Percentiles rank a stretch among this genome's conserved stretches.
phyloP scores from a whole-genome alignment of 2,329 filamentous ascomycete species.

The Aspergillus transmontanensis region DNA sequence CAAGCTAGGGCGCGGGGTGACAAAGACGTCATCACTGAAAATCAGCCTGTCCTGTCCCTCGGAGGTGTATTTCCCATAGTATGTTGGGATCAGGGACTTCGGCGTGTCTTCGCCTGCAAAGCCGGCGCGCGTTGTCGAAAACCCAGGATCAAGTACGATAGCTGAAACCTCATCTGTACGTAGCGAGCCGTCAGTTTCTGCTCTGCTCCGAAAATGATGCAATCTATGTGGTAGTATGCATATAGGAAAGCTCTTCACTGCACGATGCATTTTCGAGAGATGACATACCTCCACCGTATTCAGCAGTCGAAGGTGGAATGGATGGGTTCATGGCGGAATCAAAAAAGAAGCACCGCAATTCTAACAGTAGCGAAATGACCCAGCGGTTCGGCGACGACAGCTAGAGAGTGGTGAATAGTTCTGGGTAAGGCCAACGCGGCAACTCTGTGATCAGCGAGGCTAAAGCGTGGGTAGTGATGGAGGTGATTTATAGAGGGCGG shows the following conservation, averaged over 20 bases:
- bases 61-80: conserved; percentile 69
- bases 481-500: neutral
- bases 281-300: conserved; percentile 53
- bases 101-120: conserved; percentile 98
- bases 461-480: neutral
- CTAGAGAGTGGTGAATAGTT: neutral
- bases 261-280: conserved; percentile 4
- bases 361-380: neutral
- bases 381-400: neutral
- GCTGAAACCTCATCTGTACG: conserved; percentile 89
- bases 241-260: neutral
- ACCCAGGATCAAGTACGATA: conserved; percentile 93
- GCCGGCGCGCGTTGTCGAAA: conserved; percentile 85
- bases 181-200: conserved; percentile 9
- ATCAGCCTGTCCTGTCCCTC: conserved; percentile 60
- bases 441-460: neutral
- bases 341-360: neutral
- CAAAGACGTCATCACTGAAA: conserved; percentile 89
- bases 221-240: neutral
- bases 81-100: conserved; percentile 88
- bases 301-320: conserved; percentile 48
- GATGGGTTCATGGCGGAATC: conserved; percentile 43
- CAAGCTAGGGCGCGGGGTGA: conserved; percentile 72
- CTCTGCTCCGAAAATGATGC: neutral
- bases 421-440: neutral